Evolutionary conservation across 441 rosid species (phyloP).

Genomic region (Bocquillonia castaneifolia): DNA sequence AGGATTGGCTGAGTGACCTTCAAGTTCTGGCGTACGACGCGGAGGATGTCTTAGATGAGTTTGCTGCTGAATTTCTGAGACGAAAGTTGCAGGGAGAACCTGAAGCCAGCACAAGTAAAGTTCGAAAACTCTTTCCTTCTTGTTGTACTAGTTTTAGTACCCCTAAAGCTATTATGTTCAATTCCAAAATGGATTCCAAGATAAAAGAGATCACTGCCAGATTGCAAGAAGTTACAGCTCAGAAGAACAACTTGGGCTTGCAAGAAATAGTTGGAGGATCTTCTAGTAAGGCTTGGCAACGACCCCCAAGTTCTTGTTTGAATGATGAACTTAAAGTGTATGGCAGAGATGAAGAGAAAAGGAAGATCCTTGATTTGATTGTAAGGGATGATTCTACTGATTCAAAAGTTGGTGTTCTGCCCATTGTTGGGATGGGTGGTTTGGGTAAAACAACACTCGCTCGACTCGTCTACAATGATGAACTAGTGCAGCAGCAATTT

Average conservation of each 20-base stretch:
- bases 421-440: slow-evolving; percentile 14
- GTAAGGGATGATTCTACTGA: neutral
- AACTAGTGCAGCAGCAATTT: neutral
- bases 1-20: neutral
- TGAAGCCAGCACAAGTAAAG: neutral
- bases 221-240: neutral
- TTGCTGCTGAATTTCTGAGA: neutral
- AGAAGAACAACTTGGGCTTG: neutral
- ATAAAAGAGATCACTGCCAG: neutral
- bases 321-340: neutral
- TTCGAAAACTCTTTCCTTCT: neutral
- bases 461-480: slow-evolving; percentile 3
- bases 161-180: neutral
- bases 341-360: neutral
- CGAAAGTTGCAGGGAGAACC: neutral
- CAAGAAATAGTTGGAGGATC: neutral
- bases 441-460: slow-evolving; percentile 9
- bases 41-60: neutral
- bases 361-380: neutral
- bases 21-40: neutral
- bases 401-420: too few relatives aligned
- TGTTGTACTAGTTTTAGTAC: neutral
- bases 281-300: neutral
- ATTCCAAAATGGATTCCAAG: neutral
- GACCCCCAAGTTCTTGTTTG: neutral